Percentiles rank a stretch among this genome's conserved stretches.
phyloP scores from a whole-genome alignment of 2,329 filamentous ascomycete genomes.

The Allantophomopsis cytisporea region DNA sequence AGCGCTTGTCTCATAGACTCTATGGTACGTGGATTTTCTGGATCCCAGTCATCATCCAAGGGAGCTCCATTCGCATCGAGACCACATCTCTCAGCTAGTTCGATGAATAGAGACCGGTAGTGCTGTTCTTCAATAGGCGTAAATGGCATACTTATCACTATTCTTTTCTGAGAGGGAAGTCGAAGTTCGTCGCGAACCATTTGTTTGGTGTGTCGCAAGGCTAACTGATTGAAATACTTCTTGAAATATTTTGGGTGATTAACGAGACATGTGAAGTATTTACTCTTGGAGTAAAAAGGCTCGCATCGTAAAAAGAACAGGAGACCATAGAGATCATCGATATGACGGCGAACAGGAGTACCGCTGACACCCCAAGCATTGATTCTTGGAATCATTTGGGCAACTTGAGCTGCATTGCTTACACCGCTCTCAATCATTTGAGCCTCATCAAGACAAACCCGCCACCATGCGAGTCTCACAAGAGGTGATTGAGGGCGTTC shows the following conservation, averaged over 20 bases:
- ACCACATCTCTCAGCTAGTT: conserved; percentile 60
- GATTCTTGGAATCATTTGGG: conserved; percentile 64
- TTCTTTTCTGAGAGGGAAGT: conserved; percentile 71
- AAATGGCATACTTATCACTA: conserved; percentile 82
- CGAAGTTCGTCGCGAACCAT: conserved; percentile 64
- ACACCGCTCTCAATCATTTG: conserved; percentile 92
- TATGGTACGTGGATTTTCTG: conserved; percentile 37
- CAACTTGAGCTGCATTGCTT: conserved; percentile 69
- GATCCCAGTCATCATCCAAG: conserved; percentile 45
- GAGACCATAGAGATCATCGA: conserved; percentile 63
- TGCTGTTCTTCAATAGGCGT: conserved; percentile 84
- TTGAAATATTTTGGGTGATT: conserved; percentile 31
- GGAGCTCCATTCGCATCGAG: conserved; percentile 53
- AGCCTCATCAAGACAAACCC: conserved; percentile 64
- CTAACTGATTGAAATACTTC: conserved; percentile 55
- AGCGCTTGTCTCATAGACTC: conserved; percentile 73
- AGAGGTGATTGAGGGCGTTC: conserved; percentile 60
- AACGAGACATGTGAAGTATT: not conserved
- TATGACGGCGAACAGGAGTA: conserved; percentile 64
- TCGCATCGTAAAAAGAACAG: conserved; percentile 69
- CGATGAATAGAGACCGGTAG: conserved; percentile 61
- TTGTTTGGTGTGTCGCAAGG: conserved; percentile 77
- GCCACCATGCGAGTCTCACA: conserved; percentile 76
- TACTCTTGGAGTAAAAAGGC: conserved; percentile 46
- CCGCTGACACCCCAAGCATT: conserved; percentile 91